These are phyloP conservation scores for Stevia rebaudiana DNA, from an alignment of 140 eudicot species.

Conservation along the genomic window DNA sequence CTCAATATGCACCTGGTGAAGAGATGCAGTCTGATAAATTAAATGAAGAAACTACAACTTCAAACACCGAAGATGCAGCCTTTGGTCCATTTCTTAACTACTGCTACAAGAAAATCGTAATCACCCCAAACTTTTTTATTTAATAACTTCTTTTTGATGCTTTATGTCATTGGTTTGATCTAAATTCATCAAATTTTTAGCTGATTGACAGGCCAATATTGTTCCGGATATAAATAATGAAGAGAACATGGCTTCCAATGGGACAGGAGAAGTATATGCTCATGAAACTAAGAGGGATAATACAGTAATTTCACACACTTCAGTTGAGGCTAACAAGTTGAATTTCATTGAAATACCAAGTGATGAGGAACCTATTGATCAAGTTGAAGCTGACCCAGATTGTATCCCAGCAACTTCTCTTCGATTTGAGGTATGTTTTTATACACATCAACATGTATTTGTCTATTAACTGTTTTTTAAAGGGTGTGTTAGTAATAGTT, in stretches of 20 bases:
- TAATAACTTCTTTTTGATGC: not conserved
- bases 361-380: slow-evolving; percentile 23
- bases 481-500: not conserved
- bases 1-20: slow-evolving; percentile 29
- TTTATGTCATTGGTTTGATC: slow-evolving; percentile 2
- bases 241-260: slow-evolving; percentile 9
- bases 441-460: not conserved
- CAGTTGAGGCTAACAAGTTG: slow-evolving; percentile 7
- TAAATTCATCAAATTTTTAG: not conserved
- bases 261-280: slow-evolving; percentile 19
- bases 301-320: slow-evolving; percentile 14
- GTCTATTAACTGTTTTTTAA: not conserved
- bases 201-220: slow-evolving; percentile 24
- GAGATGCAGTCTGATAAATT: slow-evolving; percentile 28
- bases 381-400: slow-evolving; percentile 31
- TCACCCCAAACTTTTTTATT: not conserved
- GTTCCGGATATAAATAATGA: slow-evolving; percentile 17
- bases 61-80: slow-evolving; percentile 12
- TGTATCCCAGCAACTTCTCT: slow-evolving; percentile 42
- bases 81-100: slow-evolving; percentile 24
- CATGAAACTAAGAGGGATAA: slow-evolving; percentile 18
- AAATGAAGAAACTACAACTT: slow-evolving; percentile 11
- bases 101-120: slow-evolving; percentile 30
- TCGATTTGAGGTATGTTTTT: slow-evolving; percentile 67
- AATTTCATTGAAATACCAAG: slow-evolving; percentile 15